These are phyloP conservation scores for Phialophora tarda DNA, from an alignment of 2,329 filamentous ascomycete species.

Conservation along the genomic window DNA sequence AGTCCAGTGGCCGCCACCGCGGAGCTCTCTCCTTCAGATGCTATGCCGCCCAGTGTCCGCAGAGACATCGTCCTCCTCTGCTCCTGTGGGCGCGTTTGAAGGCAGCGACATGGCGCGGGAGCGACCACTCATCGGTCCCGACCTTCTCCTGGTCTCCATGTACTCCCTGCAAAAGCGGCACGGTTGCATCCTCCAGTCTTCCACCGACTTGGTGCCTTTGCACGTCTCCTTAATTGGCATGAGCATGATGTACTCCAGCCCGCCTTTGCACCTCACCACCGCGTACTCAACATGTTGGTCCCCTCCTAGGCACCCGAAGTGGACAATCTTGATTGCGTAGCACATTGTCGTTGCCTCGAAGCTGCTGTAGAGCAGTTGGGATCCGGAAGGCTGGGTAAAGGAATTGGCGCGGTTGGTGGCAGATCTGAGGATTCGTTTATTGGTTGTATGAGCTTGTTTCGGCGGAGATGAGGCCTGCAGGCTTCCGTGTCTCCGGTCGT, in stretches of 20 bases:
- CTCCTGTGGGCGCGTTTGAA: constrained; percentile 4
- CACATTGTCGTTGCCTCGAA: constrained; percentile 24
- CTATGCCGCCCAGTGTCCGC: neutral
- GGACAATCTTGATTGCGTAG: constrained; percentile 28
- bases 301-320: constrained; percentile 29
- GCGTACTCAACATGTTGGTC: constrained; percentile 19
- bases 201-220: constrained; percentile 18
- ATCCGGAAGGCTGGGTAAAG: neutral
- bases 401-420: neutral
- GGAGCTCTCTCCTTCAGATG: neutral
- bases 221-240: constrained; percentile 24
- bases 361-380: neutral
- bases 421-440: constrained; percentile 3
- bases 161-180: constrained; percentile 33
- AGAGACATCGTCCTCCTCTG: constrained; percentile 3
- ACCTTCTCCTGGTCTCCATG: constrained; percentile 6
- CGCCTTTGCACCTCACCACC: constrained; percentile 28
- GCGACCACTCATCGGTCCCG: constrained; percentile 2
- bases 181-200: constrained; percentile 30
- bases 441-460: constrained; percentile 5
- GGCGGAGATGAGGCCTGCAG: constrained; percentile 8
- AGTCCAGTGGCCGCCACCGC: neutral
- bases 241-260: constrained; percentile 27
- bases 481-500: constrained; percentile 5
- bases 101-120: constrained; percentile 24